phyloP scores from a whole-genome alignment of 164 flowering plant species.

The Platanus orientalis region DNA sequence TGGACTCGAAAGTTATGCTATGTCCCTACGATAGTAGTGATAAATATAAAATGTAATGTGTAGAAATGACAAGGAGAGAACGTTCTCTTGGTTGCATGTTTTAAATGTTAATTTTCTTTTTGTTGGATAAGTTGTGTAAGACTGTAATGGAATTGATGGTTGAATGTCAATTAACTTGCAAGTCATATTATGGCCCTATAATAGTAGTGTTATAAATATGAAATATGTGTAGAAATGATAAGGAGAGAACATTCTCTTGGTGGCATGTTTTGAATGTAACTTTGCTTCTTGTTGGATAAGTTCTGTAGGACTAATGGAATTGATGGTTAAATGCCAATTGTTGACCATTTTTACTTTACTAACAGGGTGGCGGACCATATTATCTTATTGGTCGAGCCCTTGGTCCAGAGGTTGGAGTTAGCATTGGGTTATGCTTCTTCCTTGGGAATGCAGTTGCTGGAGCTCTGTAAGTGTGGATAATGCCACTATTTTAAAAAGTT shows the following conservation, averaged over 20 bases:
- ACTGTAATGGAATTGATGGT: not conserved
- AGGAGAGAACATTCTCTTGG: not conserved
- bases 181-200: no score
- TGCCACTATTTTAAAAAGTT: not conserved
- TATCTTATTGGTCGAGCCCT: constrained; percentile 99
- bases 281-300: not conserved
- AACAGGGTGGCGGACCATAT: constrained; percentile 99
- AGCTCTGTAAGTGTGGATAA: constrained; percentile 67
- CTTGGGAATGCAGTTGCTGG: constrained; percentile 99
- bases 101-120: not conserved
- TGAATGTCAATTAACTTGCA: not conserved
- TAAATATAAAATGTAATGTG: no score
- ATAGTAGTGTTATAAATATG: no score
- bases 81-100: not conserved
- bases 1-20: no score
- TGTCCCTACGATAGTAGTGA: no score
- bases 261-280: not conserved
- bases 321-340: not conserved
- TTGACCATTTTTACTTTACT: constrained; percentile 6
- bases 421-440: constrained; percentile 97
- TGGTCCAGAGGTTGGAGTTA: constrained; percentile 99
- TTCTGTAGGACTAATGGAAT: not conserved
- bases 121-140: no score
- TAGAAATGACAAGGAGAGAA: not conserved
- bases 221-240: no score